These are phyloP conservation scores for Oryza rufipogon DNA, from an alignment of 176 grass and related monocot genomes.

Conservation along the genomic window DNA sequence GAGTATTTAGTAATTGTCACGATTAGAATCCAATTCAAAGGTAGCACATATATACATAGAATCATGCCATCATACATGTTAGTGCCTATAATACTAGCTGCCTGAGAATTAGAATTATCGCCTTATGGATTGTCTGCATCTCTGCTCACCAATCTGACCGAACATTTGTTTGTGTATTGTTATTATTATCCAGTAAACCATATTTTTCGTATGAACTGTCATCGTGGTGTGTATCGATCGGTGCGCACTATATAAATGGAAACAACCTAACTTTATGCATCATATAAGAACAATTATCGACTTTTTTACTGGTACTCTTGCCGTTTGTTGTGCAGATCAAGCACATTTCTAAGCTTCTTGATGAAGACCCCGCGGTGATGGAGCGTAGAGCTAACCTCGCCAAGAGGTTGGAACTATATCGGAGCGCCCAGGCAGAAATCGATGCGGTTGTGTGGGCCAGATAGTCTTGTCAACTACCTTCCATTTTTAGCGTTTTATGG, in stretches of 20 bases:
- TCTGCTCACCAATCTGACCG: background rate
- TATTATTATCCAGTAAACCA: background rate
- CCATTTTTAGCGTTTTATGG: background rate
- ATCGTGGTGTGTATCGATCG: background rate
- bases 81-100: background rate
- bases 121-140: background rate
- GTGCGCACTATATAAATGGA: background rate
- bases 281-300: background rate
- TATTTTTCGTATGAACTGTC: background rate
- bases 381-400: constrained; percentile 71
- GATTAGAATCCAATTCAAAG: background rate
- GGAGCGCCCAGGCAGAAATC: constrained; percentile 82
- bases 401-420: constrained; percentile 80
- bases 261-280: background rate
- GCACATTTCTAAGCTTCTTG: constrained; percentile 81
- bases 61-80: background rate
- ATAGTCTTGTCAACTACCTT: constrained; percentile 39
- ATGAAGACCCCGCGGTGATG: constrained; percentile 90
- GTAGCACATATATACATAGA: background rate
- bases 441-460: constrained; percentile 80
- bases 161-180: background rate
- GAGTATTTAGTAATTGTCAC: background rate
- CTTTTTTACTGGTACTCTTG: background rate
- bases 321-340: constrained; percentile 60
- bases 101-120: background rate